Base-by-base conservation (phyloP, 352 stramenopile genomes). In the Phytophthora sojae region DNA sequence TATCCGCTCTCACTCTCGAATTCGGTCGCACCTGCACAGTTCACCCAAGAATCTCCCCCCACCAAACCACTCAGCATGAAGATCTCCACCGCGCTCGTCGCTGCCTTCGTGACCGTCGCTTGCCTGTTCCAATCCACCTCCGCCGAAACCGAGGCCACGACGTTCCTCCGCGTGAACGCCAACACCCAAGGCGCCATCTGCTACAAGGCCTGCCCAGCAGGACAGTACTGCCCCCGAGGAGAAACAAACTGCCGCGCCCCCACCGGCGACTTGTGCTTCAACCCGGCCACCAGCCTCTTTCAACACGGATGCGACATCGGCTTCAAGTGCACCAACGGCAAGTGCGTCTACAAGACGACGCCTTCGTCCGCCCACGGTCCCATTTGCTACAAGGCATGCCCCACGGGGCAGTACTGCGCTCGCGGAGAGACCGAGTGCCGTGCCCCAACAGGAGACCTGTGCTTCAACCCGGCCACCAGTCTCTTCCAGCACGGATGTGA, bases 391-490 rank as follows among this genome's bases (percentile, higher is more conserved):
- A 32, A 35, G 62, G 8, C 25, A 6, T 79, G 72, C 37, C 25
- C 47, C 2, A 60, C 69, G 19, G 65, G 65, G 9, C 30, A 68
- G 57, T 75, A 73, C 65, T 81, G 74, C 62, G 57, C 58, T 23
- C 50, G 50, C 35, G 67, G 74, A 9, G 61, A 62, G 11, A 73
- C 35, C 44, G 45, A 39, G 4, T 81, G 74, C 63, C 65, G 65
- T n/a, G 19, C 57, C 2, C 64, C 69, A 2, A 53, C 45, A 3
- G 50, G 37, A 17, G 51, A 29, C 50, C 42, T 74, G 62, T 79
- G 74, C 66, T 78, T 81, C 62, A 81, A 81, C 53, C 69, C 74
- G 7, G 74, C 74, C 29, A 81, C 69, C 19, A 61, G 65, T 37
- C 35, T 60, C 21, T 81, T 71, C 59, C 50, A 58, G 14, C 5